Base-by-base conservation (phyloP, 2,329 filamentous ascomycete genomes). In the Teratosphaeria zuluensis region DNA sequence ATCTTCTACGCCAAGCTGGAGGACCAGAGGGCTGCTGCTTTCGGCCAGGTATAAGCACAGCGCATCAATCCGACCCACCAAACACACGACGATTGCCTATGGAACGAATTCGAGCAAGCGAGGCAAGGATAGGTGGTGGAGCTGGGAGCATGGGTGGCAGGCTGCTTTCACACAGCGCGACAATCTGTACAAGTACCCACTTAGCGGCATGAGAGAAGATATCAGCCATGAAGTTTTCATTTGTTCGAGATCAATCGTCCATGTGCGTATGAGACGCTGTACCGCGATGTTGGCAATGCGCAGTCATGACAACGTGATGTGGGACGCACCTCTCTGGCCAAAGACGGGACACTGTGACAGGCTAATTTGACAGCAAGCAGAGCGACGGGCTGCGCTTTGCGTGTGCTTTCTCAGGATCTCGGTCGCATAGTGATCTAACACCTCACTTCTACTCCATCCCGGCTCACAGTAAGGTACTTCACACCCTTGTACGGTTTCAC, bases 401-500 rank as follows among this genome's bases (percentile, higher is more conserved):
- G 5, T 8, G 14, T 42, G 12, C 53, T 31, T 12, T 14, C 14
- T 6, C 35, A 42, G n/a, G 9, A 14, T 14, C 11, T 16, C 12
- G 19, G 2, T 53, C 16, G 31, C 16, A 16, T 55, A 16, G 12
- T 42, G 35, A 31, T 54, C 56, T 67, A 77, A 64, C 76, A 78
- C 59, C 76, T 69, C 55, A 74, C 68, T 64, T 81, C 80, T 4
- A 82, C 72, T 0, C 84, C 84, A 63, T 77, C 77, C 59, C 76
- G 74, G 69, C 82, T 84, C 12, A 85, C 81, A 65, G 92, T 96
- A 66, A 99, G 73, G 74, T 99, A 99, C 76, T 99, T 99, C 64
- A 99, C 94, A 1, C 94, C 94, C 76, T 97, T 99, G 75, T 96
- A 97, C 28, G 94, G 94, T 75, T 91, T 95, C 46, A 97, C 85